phyloP scores from a whole-genome alignment of 169 alveolate species.

The Cryptosporidium sp. region DNA sequence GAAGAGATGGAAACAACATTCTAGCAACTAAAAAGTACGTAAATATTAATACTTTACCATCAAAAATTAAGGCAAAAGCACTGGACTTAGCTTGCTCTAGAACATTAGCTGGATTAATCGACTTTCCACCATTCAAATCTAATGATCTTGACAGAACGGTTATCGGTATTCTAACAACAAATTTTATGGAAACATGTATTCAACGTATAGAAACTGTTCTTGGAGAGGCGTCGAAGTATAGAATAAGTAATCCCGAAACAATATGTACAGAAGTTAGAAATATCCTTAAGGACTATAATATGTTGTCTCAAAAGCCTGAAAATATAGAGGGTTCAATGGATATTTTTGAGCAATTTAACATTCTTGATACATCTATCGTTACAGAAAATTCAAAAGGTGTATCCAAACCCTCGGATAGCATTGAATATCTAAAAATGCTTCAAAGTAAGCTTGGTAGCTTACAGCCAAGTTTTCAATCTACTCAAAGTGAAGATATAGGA shows the following conservation, averaged over 20 bases:
- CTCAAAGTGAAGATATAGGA: slow-evolving; percentile 11
- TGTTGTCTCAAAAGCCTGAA: slow-evolving; percentile 23
- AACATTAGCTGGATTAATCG: slow-evolving; percentile 30
- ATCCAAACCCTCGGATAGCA: neutral
- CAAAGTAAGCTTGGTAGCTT: slow-evolving; percentile 6
- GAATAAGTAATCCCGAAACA: slow-evolving; percentile 17
- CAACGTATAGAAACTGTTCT: slow-evolving; percentile 45
- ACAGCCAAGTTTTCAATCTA: neutral
- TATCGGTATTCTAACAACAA: slow-evolving; percentile 24
- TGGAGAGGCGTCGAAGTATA: slow-evolving; percentile 40
- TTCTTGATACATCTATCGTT: slow-evolving; percentile 15
- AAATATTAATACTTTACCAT: slow-evolving; percentile 37
- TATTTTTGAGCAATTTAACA: slow-evolving; percentile 61
- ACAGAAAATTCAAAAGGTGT: neutral
- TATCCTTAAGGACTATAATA: slow-evolving; percentile 29
- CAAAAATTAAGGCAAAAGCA: slow-evolving; percentile 28
- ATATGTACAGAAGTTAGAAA: slow-evolving; percentile 15
- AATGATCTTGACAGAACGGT: slow-evolving; percentile 64
- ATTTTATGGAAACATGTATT: slow-evolving; percentile 46
- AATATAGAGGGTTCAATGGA: slow-evolving; percentile 14
- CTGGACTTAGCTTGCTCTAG: slow-evolving; percentile 25
- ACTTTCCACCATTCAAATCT: slow-evolving; percentile 38
- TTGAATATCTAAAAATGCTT: neutral
- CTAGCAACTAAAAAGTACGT: slow-evolving; percentile 12
- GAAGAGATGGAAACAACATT: neutral